Evolutionary conservation across 2,329 filamentous ascomycete genomes (phyloP), one percentile per base, ranked within the genome.

Genomic region (Fusarium gaditjirri): DNA sequence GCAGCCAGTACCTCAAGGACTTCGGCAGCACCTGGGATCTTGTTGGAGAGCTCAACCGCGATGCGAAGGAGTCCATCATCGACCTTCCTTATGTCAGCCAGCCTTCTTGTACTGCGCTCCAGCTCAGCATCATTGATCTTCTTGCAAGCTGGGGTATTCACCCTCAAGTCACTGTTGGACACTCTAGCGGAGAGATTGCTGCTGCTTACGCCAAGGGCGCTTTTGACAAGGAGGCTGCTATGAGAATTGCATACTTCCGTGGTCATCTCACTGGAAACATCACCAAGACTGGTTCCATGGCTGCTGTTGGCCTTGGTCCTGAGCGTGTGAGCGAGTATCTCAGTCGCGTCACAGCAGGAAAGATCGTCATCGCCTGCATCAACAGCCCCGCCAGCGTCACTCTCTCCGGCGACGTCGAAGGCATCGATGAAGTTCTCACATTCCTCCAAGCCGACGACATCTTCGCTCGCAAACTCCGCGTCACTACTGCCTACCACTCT

Each of bases 41-140:
- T 17, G 35, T 54, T 5, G 50, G 31, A 19, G 35, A 54, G 21
- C 35, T 54, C 14, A 54, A 54, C 25, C 50, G 35, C 50, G 50
- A 54, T 29, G 35, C 35, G 14, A 54, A 54, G 13, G 49, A 54
- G 31, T 42, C 21, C 35, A 36, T n/a, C 39, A 46, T 23, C 38
- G 61, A 25, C 10, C 23, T 36, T 60, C 61, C 71, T 8, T 43
- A 29, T 8, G 29, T 56, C n/a, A 56, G 53, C 23, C 53, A 56
- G 9, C 53, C 53, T 16, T 23, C 38, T 6, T 56, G 53, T 1
- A 56, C 53, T 8, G 53, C 53, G n/a, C 53, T 56, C 1, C 53
- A 56, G 23, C 38, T 56, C 13, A 44, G 38, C n/a, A 25, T 56
- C 5, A 23, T 56, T 11, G 53, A 56, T n/a, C 53, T 56, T 25